Base-by-base conservation (phyloP, 257 asterid genomes). In the Jaltomata sinuosa region DNA sequence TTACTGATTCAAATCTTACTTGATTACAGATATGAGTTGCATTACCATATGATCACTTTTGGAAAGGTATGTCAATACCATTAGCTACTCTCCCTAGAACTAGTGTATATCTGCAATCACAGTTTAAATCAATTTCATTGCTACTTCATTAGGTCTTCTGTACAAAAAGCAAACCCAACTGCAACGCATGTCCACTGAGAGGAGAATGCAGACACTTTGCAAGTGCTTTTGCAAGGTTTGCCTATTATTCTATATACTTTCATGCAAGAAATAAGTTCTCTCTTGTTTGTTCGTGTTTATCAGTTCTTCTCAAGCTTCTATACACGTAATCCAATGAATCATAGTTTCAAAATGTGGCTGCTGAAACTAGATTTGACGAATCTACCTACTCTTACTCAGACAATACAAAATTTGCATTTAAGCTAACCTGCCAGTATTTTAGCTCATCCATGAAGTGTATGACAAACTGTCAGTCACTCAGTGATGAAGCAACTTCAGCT, bases 181-280 rank as follows among this genome's bases (percentile, higher is more conserved):
- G 93, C 87, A 91, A 91, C 74, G 88, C 93, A 1, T 91, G 93
- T 79, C 93, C 93, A 81, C 87, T 91, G 93, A 84, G 93, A 84
- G 93, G 91, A 89, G 93, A 91, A 85, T 91, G 93, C 86, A 89
- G 93, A 62, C 93, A 91, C 84, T 91, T 89, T 57, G 93, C 93
- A 11, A 91, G 93, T 79, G 93, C 93, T 54, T 91, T 88, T 86
- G 91, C 93, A 42, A 91, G 93, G 93, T 91, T 47, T 85, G 79
- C 64, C 65, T n/a, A 55, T 65, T 65, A 47, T 25, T 3, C 42
- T 77, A 77, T 77, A 18, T 77, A 49, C 82, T 49, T 45, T 50
- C 62, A 27, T 29, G 62, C 29, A 18, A 77, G 64, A 29, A 31
- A 27, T 77, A 9, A 77, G 8, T 77, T 47, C 9, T 77, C 64